Base-by-base conservation (phyloP, 2,329 filamentous ascomycete species). In the Remersonia thermophila region DNA sequence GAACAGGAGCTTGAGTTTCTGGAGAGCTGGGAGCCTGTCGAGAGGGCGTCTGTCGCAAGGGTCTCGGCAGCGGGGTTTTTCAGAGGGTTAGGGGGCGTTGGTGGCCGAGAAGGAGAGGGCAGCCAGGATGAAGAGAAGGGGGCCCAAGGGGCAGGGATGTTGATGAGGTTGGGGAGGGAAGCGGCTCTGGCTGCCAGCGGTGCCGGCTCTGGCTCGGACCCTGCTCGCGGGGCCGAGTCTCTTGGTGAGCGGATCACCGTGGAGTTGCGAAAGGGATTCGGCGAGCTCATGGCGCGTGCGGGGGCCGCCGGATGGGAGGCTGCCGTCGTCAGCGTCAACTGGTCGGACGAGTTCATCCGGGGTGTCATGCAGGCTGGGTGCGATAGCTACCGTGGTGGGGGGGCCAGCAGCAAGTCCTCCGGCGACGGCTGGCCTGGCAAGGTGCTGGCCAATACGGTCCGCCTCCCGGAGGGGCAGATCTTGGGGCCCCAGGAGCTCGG, bases 21-120 rank as follows among this genome's bases (percentile, higher is more conserved):
- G 14, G 55, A 59, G 9, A 61, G 58, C 13, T 50, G 66, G 44
- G 58, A 58, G 25, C 44, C 44, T 4, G 56, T 70, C 10, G 71
- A 75, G 50, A 49, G 57, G 39, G 48, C 51, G 9, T 73, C 69
- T 4, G 53, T 71, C 10, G 47, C 36, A 7, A 57, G 67, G 7
- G 58, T 74, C 3, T 56, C 55, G 26, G 50, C 46, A 11, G 60
- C 61, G 2, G 56, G 57, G 6, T 46, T 75, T 17, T 73, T 75
- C 47, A 47, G 48, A 0, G 61, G 58, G 2, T 47, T 71, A 27
- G 44, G 40, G 2, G 39, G 39, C n/a, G n/a, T n/a, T n/a, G n/a
- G n/a, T n/a, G n/a, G n/a, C n/a, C n/a, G n/a, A n/a, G n/a, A n/a
- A n/a, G n/a, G n/a, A n/a, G n/a, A n/a, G n/a, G n/a, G n/a, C n/a